Evolutionary conservation across 2,329 filamentous ascomycete genomes (phyloP).

Genomic region (Ramularia collo-cygni): DNA sequence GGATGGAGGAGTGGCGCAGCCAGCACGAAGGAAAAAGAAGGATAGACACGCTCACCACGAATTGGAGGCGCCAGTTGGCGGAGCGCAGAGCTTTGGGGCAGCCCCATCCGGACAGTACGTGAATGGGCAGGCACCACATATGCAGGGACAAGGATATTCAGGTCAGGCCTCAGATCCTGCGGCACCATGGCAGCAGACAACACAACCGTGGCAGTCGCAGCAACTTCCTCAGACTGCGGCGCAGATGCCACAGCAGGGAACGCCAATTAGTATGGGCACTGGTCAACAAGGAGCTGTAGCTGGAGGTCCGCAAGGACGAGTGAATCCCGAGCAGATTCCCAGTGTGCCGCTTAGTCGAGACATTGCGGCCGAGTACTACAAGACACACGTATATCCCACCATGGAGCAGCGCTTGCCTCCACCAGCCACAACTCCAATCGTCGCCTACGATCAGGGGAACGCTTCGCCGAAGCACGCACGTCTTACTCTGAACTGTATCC

Average conservation of each 20-base stretch:
- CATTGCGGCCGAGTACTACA: conserved; percentile 71
- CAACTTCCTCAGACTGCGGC: conserved; percentile 14
- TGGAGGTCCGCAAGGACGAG: conserved; percentile 56
- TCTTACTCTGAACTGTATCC: conserved; percentile 89
- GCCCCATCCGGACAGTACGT: conserved; percentile 57
- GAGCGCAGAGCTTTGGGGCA: conserved; percentile 59
- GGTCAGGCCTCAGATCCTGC: too few relatives aligned
- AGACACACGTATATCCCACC: conserved; percentile 84
- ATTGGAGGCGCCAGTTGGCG: conserved; percentile 62
- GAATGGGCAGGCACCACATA: conserved; percentile 37
- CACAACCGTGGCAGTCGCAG: conserved; percentile 31
- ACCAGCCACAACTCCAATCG: conserved; percentile 78
- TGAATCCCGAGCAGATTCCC: conserved; percentile 88
- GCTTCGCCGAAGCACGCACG: conserved; percentile 90
- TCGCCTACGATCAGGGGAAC: conserved; percentile 94
- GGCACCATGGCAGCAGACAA: conserved; percentile 32
- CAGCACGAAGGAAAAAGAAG: conserved; percentile 76
- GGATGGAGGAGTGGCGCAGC: conserved; percentile 40
- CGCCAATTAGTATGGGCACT: conserved; percentile 25
- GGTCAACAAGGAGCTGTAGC: conserved; percentile 19
- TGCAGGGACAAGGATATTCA: conserved; percentile 8
- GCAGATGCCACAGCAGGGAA: conserved; percentile 16
- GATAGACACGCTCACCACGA: conserved; percentile 88
- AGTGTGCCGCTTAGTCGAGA: conserved; percentile 85
- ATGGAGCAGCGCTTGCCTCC: conserved; percentile 92